A percentile compares a stretch with the other conserved stretches of the same genome.
phyloP scores from a whole-genome alignment of 192 early-diverging fungal species.

The Coemansia sp. region DNA sequence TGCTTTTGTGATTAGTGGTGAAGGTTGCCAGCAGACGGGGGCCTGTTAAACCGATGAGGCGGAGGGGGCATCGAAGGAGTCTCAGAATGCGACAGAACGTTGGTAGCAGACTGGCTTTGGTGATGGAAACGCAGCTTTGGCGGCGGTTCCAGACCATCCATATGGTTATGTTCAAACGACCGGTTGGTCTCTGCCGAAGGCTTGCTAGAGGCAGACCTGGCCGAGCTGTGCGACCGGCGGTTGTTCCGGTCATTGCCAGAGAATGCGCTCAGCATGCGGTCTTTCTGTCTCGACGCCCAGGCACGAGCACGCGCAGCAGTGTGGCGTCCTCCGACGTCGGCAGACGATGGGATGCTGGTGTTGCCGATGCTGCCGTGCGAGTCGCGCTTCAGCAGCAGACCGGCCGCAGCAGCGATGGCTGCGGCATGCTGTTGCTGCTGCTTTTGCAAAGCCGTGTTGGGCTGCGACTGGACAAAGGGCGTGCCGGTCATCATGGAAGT shows the following conservation, averaged over 20 bases:
- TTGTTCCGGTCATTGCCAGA: conserved; percentile 12
- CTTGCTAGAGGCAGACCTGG: conserved; percentile 8
- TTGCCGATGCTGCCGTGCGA: conserved; percentile 9
- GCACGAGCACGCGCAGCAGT: conserved; percentile 47
- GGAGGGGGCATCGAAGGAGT: background rate
- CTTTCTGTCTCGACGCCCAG: conserved; percentile 41
- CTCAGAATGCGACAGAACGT: conserved; percentile 7
- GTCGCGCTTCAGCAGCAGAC: conserved; percentile 17
- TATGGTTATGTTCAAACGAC: conserved; percentile 9
- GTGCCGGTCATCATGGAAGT: background rate
- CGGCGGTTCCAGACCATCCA: conserved; percentile 16
- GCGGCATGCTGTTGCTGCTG: conserved; percentile 4
- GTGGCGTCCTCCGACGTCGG: conserved; percentile 34
- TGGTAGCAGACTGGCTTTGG: conserved; percentile 33
- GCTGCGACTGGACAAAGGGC: background rate
- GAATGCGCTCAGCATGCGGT: conserved; percentile 39
- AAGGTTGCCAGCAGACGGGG: conserved; percentile 14
- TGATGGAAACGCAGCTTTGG: conserved; percentile 30
- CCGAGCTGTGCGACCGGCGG: conserved; percentile 13
- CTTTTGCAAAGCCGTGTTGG: background rate
- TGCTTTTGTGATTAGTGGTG: background rate
- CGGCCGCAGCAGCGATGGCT: background rate
- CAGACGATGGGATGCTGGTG: conserved; percentile 8
- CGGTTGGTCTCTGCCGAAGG: conserved; percentile 9
- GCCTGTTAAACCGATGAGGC: background rate